Evolutionary conservation across 139 green algal genomes (phyloP).

Genomic region (Closterium sp.): DNA sequence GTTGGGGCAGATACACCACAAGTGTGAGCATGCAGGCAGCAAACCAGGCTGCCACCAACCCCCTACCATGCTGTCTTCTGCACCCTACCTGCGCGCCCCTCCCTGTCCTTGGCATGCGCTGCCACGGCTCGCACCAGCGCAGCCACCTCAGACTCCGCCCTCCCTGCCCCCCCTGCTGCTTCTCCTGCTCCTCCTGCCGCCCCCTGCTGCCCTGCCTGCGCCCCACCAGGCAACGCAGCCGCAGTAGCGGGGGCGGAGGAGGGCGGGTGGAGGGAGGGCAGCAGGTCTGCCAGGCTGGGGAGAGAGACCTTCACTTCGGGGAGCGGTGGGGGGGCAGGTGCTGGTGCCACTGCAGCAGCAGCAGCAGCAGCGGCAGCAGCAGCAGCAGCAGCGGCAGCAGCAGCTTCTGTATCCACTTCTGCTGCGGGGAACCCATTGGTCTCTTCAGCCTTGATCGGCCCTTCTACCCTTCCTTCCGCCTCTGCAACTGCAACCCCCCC

Average conservation of each 20-base stretch:
- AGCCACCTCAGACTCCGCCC: background rate
- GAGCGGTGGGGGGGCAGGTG: background rate
- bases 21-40: no score
- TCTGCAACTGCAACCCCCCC: constrained; percentile 1
- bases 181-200: background rate
- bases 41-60: background rate
- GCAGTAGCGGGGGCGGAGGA: background rate
- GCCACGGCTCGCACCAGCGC: background rate
- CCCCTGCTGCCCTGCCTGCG: background rate
- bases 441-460: background rate
- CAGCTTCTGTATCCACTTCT: background rate
- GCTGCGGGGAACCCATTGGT: background rate
- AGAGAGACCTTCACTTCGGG: background rate
- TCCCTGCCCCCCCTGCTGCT: background rate
- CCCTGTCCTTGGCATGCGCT: background rate
- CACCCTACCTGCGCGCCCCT: background rate
- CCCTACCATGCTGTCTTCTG: background rate
- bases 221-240: background rate
- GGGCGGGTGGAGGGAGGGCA: constrained; percentile 6
- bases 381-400: background rate
- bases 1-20: no score
- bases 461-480: background rate
- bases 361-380: background rate
- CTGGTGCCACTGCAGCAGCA: background rate
- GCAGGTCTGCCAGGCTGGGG: background rate